Conservation (phyloP, 495 filamentous ascomycete species). For the Penicillium ucsense region DNA sequence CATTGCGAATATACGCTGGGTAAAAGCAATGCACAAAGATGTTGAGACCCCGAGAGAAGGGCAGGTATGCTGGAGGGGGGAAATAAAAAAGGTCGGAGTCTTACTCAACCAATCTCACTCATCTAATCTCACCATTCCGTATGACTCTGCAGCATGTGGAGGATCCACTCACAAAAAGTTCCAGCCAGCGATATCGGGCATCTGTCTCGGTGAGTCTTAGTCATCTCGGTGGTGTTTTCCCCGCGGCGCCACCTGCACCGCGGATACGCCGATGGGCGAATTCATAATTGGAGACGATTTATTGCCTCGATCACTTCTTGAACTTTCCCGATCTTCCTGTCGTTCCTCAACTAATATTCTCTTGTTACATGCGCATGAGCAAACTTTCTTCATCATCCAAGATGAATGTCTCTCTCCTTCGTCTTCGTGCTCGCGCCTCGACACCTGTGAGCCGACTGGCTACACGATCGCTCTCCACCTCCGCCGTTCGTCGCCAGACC, state of each 20-base stretch:
- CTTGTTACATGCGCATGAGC: not conserved
- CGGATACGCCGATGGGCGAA: not conserved
- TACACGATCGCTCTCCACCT: slow-evolving; percentile 27
- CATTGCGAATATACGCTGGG: slow-evolving; percentile 3
- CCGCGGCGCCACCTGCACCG: slow-evolving; percentile 8
- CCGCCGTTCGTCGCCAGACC: slow-evolving; percentile 15
- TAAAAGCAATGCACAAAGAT: slow-evolving; percentile 2
- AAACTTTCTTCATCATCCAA: not conserved
- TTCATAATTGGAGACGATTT: not conserved
- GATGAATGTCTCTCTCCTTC: slow-evolving; percentile 10
- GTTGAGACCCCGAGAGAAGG: not conserved
- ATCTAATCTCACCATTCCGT: not conserved
- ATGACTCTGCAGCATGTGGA: slow-evolving; percentile 3
- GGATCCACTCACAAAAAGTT: slow-evolving; percentile 11
- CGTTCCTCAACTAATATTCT: slow-evolving; percentile 1
- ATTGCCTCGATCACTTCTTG: not conserved
- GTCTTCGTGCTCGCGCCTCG: slow-evolving; percentile 12
- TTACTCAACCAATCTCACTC: too few species aligned
- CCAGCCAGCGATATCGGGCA: slow-evolving; percentile 22
- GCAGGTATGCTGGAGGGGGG: not conserved
- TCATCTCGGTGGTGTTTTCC: slow-evolving; percentile 8
- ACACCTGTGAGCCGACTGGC: slow-evolving; percentile 10
- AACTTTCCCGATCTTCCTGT: not conserved
- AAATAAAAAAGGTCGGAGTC: not conserved
- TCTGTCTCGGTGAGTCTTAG: slow-evolving; percentile 18